phyloP scores from a whole-genome alignment of 306 rosid species.

The Castanea sativa region DNA sequence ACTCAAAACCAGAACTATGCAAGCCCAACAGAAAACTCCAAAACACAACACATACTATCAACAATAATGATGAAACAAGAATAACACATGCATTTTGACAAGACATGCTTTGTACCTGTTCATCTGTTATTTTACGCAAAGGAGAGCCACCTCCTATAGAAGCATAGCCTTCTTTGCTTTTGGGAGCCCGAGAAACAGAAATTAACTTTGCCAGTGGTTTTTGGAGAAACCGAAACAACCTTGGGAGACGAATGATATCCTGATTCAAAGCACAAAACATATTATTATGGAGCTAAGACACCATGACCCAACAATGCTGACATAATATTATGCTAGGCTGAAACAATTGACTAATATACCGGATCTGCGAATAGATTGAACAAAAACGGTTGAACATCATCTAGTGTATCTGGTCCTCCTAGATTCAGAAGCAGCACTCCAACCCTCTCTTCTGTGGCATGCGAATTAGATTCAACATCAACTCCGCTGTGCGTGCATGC shows the following conservation, averaged over 20 bases:
- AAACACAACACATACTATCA: neutral
- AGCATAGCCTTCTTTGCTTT: constrained; percentile 98
- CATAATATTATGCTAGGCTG: neutral
- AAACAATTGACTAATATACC: constrained; percentile 36
- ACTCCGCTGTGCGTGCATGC: constrained; percentile 40
- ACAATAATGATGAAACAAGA: neutral
- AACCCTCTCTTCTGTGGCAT: constrained; percentile 62
- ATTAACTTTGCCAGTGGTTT: constrained; percentile 81
- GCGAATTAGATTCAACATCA: constrained; percentile 45
- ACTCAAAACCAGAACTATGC: constrained; percentile 11
- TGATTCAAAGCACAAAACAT: constrained; percentile 25
- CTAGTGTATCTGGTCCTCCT: constrained; percentile 96
- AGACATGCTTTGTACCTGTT: constrained; percentile 59
- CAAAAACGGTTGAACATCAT: constrained; percentile 94
- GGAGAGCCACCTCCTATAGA: constrained; percentile 99
- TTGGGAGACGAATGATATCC: constrained; percentile 98
- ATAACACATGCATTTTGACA: neutral
- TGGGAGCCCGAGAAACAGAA: constrained; percentile 88
- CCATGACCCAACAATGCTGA: neutral
- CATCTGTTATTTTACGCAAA: constrained; percentile 87
- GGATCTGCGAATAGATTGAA: constrained; percentile 97
- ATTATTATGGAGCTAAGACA: constrained; percentile 18
- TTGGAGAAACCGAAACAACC: constrained; percentile 82
- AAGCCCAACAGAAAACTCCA: neutral
- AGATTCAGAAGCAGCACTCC: constrained; percentile 95